A percentile compares a stretch with the other conserved stretches of the same genome.
Conservation (phyloP, 805 yeast genomes). For the Hanseniaspora guilliermondii region DNA sequence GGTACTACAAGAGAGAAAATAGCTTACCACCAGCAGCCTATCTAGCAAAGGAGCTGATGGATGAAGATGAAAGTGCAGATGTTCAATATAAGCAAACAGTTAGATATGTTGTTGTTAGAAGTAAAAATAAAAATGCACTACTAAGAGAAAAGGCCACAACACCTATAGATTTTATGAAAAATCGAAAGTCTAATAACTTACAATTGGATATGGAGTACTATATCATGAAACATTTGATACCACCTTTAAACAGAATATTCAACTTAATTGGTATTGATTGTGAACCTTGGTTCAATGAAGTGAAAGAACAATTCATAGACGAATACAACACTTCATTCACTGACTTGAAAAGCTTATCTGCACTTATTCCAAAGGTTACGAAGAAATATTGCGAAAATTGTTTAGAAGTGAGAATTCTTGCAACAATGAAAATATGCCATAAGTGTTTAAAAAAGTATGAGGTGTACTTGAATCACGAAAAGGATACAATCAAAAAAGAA, state of each 20-base stretch:
- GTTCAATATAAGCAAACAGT: constrained; percentile 86
- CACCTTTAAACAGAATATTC: constrained; percentile 79
- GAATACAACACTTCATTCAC: neutral
- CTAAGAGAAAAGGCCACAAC: constrained; percentile 67
- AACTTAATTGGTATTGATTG: constrained; percentile 74
- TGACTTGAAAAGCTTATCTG: neutral
- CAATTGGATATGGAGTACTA: constrained; percentile 74
- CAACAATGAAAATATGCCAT: neutral
- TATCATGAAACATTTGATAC: constrained; percentile 68
- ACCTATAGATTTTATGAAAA: constrained; percentile 56
- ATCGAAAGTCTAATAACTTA: constrained; percentile 25
- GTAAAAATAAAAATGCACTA: constrained; percentile 33
- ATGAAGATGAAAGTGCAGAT: constrained; percentile 52
- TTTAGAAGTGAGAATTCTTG: neutral
- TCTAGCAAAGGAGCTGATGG: constrained; percentile 50
- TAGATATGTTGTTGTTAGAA: constrained; percentile 68
- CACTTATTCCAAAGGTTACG: neutral
- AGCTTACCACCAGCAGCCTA: constrained; percentile 87
- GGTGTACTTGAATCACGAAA: constrained; percentile 7
- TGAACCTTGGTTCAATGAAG: constrained; percentile 44
- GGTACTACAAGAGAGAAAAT: constrained; percentile 60
- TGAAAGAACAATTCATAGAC: neutral
- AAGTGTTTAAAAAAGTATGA: constrained; percentile 12
- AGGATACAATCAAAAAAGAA: constrained; percentile 18
- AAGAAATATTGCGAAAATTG: constrained; percentile 8